Evolutionary conservation across 2,329 filamentous ascomycete genomes (phyloP).

Genomic region (Cladophialophora immunda): DNA sequence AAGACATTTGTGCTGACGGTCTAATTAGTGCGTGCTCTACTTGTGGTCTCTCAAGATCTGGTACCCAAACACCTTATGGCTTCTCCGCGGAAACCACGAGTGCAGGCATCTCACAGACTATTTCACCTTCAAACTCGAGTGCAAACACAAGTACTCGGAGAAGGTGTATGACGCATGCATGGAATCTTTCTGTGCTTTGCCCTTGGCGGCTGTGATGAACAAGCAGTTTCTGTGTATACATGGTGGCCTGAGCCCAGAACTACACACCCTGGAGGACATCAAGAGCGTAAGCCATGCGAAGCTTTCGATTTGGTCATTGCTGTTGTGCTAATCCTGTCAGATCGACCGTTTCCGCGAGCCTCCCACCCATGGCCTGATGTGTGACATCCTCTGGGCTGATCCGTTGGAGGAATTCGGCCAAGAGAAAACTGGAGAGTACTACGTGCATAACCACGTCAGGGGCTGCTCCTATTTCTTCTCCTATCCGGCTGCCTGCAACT

Average conservation of each 20-base stretch:
- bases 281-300: constrained; percentile 71
- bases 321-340: constrained; percentile 55
- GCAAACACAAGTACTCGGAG: constrained; percentile 99
- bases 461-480: constrained; percentile 99
- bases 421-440: constrained; percentile 97
- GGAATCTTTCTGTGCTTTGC: constrained; percentile 95
- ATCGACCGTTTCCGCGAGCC: constrained; percentile 98
- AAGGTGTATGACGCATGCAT: constrained; percentile 96
- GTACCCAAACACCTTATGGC: constrained; percentile 96
- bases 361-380: constrained; percentile 97
- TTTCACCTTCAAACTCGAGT: constrained; percentile 99
- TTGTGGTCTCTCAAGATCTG: constrained; percentile 99
- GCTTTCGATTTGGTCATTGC: neutral
- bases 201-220: constrained; percentile 97
- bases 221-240: constrained; percentile 99
- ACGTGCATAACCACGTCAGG: constrained; percentile 96
- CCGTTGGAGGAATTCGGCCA: constrained; percentile 98
- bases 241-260: constrained; percentile 91
- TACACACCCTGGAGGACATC: constrained; percentile 94
- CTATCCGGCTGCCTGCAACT: constrained; percentile 94
- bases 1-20: constrained; percentile 44
- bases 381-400: constrained; percentile 98
- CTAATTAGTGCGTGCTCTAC: constrained; percentile 82
- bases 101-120: constrained; percentile 99
- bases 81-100: constrained; percentile 96